Percentiles rank a stretch among this genome's conserved stretches.
These are phyloP conservation scores for Chrysanthemum makinoi DNA, from an alignment of 129 eudicot species.

Conservation along the genomic window DNA sequence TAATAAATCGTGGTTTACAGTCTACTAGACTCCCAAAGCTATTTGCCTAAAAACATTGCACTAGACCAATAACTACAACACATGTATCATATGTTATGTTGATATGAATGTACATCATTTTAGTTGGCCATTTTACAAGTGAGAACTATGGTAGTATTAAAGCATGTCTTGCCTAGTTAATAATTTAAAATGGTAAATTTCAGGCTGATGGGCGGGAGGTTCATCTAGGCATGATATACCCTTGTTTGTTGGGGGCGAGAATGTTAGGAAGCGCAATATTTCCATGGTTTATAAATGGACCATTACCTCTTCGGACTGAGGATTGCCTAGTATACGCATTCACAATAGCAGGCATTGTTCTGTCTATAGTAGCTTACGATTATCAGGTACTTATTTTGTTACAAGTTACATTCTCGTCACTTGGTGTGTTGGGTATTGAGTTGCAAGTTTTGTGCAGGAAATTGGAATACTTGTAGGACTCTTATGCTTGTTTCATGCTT, in stretches of 20 bases:
- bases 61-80: neutral
- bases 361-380: slow-evolving; percentile 84
- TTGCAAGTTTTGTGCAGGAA: slow-evolving; percentile 50
- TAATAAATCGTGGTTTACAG: neutral
- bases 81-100: slow-evolving; percentile 2
- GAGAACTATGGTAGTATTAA: neutral
- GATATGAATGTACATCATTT: neutral
- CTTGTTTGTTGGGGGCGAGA: slow-evolving; percentile 82
- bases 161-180: neutral
- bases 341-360: slow-evolving; percentile 49
- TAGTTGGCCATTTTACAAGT: neutral
- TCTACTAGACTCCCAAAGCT: neutral
- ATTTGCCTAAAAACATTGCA: neutral
- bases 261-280: slow-evolving; percentile 90
- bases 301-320: slow-evolving; percentile 64
- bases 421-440: neutral
- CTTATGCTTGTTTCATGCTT: slow-evolving; percentile 79
- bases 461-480: slow-evolving; percentile 74
- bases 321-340: slow-evolving; percentile 68
- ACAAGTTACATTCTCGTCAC: neutral
- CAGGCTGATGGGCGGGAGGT: slow-evolving; percentile 99
- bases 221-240: slow-evolving; percentile 73
- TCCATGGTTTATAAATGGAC: slow-evolving; percentile 77
- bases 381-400: slow-evolving; percentile 61
- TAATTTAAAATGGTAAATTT: slow-evolving; percentile 17